phyloP scores from a whole-genome alignment of 805 yeast genomes.

The Wickerhamia fluorescens region DNA sequence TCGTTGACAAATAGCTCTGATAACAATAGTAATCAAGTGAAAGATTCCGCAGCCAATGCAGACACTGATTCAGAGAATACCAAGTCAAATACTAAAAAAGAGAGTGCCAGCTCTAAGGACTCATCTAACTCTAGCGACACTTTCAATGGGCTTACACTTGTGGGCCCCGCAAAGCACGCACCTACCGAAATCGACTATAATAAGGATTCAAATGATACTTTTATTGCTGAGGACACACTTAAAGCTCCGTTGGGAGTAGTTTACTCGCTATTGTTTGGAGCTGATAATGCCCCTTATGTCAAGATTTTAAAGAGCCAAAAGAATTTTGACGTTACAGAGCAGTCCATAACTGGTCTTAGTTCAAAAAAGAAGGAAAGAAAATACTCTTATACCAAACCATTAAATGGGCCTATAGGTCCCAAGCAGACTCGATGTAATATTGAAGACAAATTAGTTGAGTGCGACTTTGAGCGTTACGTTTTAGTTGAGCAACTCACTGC shows the following conservation, averaged over 20 bases:
- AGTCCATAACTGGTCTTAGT: conserved; percentile 25
- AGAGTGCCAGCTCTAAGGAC: conserved; percentile 4
- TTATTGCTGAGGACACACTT: conserved; percentile 47
- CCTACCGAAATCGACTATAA: conserved; percentile 47
- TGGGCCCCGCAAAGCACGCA: conserved; percentile 60
- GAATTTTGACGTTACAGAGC: conserved; percentile 17
- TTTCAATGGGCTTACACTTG: conserved; percentile 35
- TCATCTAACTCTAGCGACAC: conserved; percentile 11
- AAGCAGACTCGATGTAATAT: conserved; percentile 76
- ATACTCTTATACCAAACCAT: conserved; percentile 65
- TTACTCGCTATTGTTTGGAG: conserved; percentile 65
- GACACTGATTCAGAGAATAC: conserved; percentile 2
- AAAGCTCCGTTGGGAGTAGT: conserved; percentile 75
- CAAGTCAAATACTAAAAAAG: no score
- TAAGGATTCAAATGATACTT: conserved; percentile 44
- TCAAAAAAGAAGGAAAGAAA: conserved; percentile 38
- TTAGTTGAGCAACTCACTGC: conserved; percentile 55
- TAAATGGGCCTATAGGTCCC: conserved; percentile 85
- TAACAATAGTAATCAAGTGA: conserved; percentile 1
- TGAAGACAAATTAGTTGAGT: conserved; percentile 43
- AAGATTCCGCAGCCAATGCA: neutral
- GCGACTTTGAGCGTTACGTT: conserved; percentile 46
- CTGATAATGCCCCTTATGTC: conserved; percentile 35
- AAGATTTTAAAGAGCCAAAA: conserved; percentile 26
- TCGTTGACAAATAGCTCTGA: neutral